A percentile compares a stretch with the other conserved stretches of the same genome.
Evolutionary conservation across 2,329 filamentous ascomycete species (phyloP).

Genomic region (Monosporascus sp.): DNA sequence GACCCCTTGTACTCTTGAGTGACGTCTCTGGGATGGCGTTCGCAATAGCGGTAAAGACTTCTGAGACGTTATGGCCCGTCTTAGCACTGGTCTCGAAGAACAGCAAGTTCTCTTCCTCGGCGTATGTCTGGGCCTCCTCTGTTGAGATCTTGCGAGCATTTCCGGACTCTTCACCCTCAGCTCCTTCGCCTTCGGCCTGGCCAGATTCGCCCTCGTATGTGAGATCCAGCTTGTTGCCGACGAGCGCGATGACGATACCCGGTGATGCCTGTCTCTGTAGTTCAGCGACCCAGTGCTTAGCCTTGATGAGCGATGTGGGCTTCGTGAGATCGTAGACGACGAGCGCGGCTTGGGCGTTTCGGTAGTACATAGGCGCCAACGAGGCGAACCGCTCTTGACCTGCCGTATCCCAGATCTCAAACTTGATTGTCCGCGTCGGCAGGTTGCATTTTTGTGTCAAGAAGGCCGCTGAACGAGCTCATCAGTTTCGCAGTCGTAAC

Average conservation of each 20-base stretch:
- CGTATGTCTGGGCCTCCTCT: constrained; percentile 88
- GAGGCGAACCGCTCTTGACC: constrained; percentile 97
- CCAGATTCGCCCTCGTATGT: constrained; percentile 52
- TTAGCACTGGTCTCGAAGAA: constrained; percentile 99
- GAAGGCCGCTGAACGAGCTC: constrained; percentile 68
- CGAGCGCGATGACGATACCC: constrained; percentile 93
- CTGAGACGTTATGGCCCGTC: constrained; percentile 87
- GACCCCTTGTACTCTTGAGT: constrained; percentile 79
- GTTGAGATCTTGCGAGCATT: constrained; percentile 84
- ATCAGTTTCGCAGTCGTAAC: constrained; percentile 3
- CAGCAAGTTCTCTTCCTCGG: constrained; percentile 86
- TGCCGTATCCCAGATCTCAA: constrained; percentile 97
- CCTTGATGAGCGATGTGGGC: constrained; percentile 89
- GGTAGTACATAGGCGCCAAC: constrained; percentile 98
- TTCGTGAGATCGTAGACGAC: constrained; percentile 99
- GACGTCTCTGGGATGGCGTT: constrained; percentile 97
- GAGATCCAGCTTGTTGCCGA: constrained; percentile 95
- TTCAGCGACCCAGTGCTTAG: constrained; percentile 98
- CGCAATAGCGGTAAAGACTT: constrained; percentile 96
- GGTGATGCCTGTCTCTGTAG: constrained; percentile 93
- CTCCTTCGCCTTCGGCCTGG: constrained; percentile 43
- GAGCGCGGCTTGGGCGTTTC: constrained; percentile 93
- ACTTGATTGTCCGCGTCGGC: constrained; percentile 85
- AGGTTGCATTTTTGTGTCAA: constrained; percentile 98
- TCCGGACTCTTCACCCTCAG: constrained; percentile 51